Conservation (phyloP, 73 alveolate genomes). For the Blepharisma stoltei region DNA sequence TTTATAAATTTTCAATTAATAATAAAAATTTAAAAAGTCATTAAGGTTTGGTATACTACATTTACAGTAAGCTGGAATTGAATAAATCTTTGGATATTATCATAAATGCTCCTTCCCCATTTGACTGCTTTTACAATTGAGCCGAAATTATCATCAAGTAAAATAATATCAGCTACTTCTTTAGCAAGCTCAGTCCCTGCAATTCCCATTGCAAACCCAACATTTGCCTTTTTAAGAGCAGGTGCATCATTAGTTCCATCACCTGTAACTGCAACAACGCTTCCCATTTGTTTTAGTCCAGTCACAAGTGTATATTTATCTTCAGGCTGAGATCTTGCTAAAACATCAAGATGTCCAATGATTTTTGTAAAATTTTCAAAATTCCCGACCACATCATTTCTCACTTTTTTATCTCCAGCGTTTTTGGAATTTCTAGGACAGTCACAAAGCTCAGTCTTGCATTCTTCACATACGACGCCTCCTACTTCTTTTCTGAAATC, state of each 20-base stretch:
- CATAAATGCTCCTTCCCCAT: slow-evolving; percentile 90
- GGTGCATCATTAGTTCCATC: slow-evolving; percentile 99
- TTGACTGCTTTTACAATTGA: slow-evolving; percentile 86
- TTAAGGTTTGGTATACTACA: slow-evolving; percentile 72
- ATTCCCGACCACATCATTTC: slow-evolving; percentile 66
- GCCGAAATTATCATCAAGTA: slow-evolving; percentile 94
- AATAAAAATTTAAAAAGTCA: slow-evolving; percentile 50
- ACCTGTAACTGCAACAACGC: slow-evolving; percentile 98
- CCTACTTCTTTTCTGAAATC: slow-evolving; percentile 62
- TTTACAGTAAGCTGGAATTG: slow-evolving; percentile 93
- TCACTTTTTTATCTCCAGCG: slow-evolving; percentile 45
- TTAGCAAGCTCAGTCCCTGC: slow-evolving; percentile 98
- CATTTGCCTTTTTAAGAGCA: slow-evolving; percentile 94
- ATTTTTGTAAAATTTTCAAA: slow-evolving; percentile 47
- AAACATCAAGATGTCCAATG: slow-evolving; percentile 58
- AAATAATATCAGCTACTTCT: slow-evolving; percentile 91
- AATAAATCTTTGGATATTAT: slow-evolving; percentile 77
- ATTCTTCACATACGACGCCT: slow-evolving; percentile 68
- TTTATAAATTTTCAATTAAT: slow-evolving; percentile 30
- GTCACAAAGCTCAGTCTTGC: slow-evolving; percentile 45
- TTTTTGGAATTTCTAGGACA: slow-evolving; percentile 46
- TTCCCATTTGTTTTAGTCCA: slow-evolving; percentile 87
- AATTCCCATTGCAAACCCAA: slow-evolving; percentile 97
- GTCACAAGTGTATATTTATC: slow-evolving; percentile 93
- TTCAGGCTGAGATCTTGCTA: slow-evolving; percentile 98